Percentiles rank a stretch among this genome's conserved stretches.
Evolutionary conservation across 108 stramenopile genomes (phyloP).

Genomic region (Hondaea fermentalgiana): DNA sequence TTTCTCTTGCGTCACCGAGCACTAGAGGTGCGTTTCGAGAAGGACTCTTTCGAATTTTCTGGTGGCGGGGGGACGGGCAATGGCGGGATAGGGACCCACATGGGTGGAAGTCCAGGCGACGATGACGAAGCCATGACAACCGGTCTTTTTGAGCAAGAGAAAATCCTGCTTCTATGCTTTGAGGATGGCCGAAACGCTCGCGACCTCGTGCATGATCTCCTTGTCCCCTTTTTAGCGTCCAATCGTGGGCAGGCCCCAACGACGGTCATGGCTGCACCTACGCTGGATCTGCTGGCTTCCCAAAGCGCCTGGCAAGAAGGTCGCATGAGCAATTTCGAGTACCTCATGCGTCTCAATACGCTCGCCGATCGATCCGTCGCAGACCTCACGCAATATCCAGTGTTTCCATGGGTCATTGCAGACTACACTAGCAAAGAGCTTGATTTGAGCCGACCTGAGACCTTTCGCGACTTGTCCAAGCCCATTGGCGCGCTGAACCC

Average conservation of each 20-base stretch:
- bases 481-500: constrained; percentile 47
- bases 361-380: constrained; percentile 81
- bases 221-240: neutral
- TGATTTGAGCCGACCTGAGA: constrained; percentile 53
- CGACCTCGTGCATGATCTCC: constrained; percentile 32
- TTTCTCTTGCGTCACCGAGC: constrained; percentile 16
- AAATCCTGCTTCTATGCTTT: constrained; percentile 24
- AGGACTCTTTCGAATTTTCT: neutral
- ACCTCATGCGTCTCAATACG: constrained; percentile 83
- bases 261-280: neutral
- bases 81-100: neutral
- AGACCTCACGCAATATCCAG: constrained; percentile 94
- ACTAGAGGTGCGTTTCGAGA: neutral
- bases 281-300: neutral
- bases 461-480: constrained; percentile 49
- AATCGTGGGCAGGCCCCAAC: neutral
- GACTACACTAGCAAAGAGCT: constrained; percentile 65
- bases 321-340: constrained; percentile 76
- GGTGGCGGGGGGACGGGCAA: neutral
- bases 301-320: constrained; percentile 31
- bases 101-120: neutral
- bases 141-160: neutral
- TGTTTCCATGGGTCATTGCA: constrained; percentile 90
- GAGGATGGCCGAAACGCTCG: constrained; percentile 28
- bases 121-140: neutral